Conservation (phyloP, 495 filamentous ascomycete species). For the Haplographium delicatum region DNA sequence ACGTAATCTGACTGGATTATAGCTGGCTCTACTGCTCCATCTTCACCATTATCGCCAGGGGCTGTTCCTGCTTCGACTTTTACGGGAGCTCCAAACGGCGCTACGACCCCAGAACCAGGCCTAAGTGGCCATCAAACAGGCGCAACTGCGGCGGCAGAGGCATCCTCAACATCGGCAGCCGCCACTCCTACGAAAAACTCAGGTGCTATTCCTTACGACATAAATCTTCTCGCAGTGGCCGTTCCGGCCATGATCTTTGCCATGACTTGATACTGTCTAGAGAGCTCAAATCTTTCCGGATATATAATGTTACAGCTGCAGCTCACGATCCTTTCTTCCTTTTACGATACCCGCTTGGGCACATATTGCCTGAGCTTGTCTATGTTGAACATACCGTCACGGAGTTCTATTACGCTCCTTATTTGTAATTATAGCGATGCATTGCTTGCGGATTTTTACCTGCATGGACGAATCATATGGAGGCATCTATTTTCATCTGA, state of each 20-base stretch:
- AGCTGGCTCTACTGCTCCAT: neutral
- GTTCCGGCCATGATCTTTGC: neutral
- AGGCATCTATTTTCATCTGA: too few species aligned
- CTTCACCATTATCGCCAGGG: neutral
- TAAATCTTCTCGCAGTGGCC: neutral
- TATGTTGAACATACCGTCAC: neutral
- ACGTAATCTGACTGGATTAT: too few species aligned
- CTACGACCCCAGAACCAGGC: slow-evolving; percentile 3
- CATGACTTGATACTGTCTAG: too few species aligned
- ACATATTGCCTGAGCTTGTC: neutral
- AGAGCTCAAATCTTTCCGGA: too few species aligned
- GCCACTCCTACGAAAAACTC: neutral
- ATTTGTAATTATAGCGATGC: slow-evolving; percentile 6
- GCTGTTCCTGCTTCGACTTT: neutral
- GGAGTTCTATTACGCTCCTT: too few species aligned
- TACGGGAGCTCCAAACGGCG: neutral
- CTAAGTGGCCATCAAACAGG: slow-evolving; percentile 15
- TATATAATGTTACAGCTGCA: too few species aligned
- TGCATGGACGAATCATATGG: neutral
- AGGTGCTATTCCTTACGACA: neutral
- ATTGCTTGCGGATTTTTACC: neutral
- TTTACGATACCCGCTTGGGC: slow-evolving; percentile 2
- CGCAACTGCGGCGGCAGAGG: slow-evolving; percentile 2
- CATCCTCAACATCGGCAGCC: neutral
- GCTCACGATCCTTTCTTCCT: slow-evolving; percentile 1